Evolutionary conservation across 805 yeast species (phyloP), one percentile per base, ranked within the genome.

Genomic region (Myxozyma neotropica): DNA sequence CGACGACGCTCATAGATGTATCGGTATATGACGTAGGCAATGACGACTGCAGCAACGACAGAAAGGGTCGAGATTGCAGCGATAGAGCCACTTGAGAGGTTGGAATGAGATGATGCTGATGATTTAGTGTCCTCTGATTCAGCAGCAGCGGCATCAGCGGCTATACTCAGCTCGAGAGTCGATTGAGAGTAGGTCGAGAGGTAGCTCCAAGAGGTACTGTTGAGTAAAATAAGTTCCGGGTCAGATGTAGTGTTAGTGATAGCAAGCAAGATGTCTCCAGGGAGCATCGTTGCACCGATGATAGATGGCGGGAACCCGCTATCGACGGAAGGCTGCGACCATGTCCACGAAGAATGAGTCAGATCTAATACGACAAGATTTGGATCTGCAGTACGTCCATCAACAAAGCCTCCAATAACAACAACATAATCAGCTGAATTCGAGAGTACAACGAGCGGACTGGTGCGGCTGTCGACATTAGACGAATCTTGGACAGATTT

Each of bases 331-430:
- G 64, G 63, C 57, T 63, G 21, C 57, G 44, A 12, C 68, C 66
- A 24, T 44, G 55, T 13, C 66, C 67, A 33, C 58, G 49, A 36
- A 7, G 52, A 57, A 15, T 31, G 19, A 2, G 44, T 13, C 29
- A 60, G 17, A 35, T 73, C 62, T 24, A 85, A 72, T 26, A 66
- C 65, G 3, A 81, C 78, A 66, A 78, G 72, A 10, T 69, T 62
- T 0, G 88, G 87, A 3, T 71, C 58, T 1, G 84, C 75, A 1
- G 66, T 65, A 12, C 74, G 69, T 24, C 75, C 71, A 2, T 71
- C 67, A 23, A 79, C 73, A 4, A 74, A 74, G 1, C 96, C 95
- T 4, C 94, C 94, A 13, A 87, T 58, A 46, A 86, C 77, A 8
- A 88, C 68, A 0, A 84, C 77, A 31, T 61, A 60, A 8, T 61